phyloP scores from a whole-genome alignment of 352 stramenopile genomes.

The Globisporangium lucens region DNA sequence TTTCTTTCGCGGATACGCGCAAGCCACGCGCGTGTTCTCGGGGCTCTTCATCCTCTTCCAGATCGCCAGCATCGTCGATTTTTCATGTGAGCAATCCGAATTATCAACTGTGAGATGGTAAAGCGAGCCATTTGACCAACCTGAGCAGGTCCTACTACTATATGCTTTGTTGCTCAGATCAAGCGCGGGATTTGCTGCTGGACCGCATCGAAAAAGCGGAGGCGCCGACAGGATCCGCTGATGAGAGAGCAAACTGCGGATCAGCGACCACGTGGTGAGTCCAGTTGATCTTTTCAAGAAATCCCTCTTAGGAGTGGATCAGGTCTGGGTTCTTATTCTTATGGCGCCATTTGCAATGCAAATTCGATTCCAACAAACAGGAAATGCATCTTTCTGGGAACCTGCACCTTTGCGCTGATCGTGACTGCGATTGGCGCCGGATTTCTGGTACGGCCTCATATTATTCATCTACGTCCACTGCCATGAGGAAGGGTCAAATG shows the following conservation, averaged over 20 bases:
- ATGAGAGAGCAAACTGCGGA: background rate
- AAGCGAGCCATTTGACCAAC: background rate
- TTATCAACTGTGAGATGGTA: background rate
- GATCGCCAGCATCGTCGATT: constrained; percentile 75
- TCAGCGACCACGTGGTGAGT: background rate
- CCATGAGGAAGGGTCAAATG: too few relatives aligned
- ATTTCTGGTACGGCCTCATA: constrained; percentile 39
- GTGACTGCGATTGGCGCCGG: constrained; percentile 36
- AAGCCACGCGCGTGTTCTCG: constrained; percentile 52
- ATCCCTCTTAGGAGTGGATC: too few relatives aligned
- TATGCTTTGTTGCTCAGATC: constrained; percentile 31
- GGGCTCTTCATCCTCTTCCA: constrained; percentile 78
- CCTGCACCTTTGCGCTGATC: constrained; percentile 63
- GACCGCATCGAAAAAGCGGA: constrained; percentile 44
- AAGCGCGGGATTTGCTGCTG: constrained; percentile 54
- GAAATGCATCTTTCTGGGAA: constrained; percentile 54
- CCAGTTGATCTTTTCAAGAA: too few relatives aligned
- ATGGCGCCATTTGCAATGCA: too few relatives aligned
- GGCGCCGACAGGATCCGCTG: background rate
- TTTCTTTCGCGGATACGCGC: constrained; percentile 66
- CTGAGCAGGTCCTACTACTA: background rate
- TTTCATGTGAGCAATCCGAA: constrained; percentile 47
- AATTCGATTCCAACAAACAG: constrained; percentile 4
- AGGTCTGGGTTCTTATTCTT: too few relatives aligned
- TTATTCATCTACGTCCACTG: too few relatives aligned